Percentiles rank a stretch among this genome's conserved stretches.
These are phyloP conservation scores for Plicaturopsis crispa DNA, from an alignment of 768 basidiomycete species.

Conservation along the genomic window DNA sequence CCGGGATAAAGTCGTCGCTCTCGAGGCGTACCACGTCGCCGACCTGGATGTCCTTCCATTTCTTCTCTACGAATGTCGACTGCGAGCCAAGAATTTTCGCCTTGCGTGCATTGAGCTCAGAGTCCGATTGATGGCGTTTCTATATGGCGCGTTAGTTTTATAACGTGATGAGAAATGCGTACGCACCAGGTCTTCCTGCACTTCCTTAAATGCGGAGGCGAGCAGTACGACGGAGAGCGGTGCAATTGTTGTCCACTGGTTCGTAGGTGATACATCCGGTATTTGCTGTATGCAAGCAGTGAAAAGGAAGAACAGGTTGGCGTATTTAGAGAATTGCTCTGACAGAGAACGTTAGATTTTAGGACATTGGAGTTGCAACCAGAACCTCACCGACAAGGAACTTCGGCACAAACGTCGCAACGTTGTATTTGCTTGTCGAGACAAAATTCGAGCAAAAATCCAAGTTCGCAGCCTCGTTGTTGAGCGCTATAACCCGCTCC, in stretches of 20 bases:
- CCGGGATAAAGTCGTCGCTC: conserved; percentile 91
- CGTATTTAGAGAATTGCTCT: conserved; percentile 99
- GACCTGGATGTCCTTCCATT: conserved; percentile 86
- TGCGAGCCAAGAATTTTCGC: conserved; percentile 67
- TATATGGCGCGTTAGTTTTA: conserved; percentile 20
- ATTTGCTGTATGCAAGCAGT: conserved; percentile 97
- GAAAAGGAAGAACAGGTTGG: conserved; percentile 97
- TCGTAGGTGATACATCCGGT: conserved; percentile 95
- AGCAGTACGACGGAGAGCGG: conserved; percentile 85
- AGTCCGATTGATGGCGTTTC: conserved; percentile 97
- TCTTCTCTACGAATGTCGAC: conserved; percentile 59
- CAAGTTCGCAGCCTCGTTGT: conserved; percentile 59
- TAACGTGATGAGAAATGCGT: not conserved
- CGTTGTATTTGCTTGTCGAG: conserved; percentile 92
- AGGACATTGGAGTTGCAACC: not conserved
- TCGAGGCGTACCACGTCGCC: conserved; percentile 92
- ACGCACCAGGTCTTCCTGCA: conserved; percentile 87
- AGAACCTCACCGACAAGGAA: conserved; percentile 74
- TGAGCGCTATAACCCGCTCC: conserved; percentile 78
- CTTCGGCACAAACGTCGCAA: conserved; percentile 82
- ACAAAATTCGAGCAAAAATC: conserved; percentile 79
- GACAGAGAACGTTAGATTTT: conserved; percentile 10
- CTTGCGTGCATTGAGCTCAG: conserved; percentile 79
- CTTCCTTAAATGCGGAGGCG: conserved; percentile 93
- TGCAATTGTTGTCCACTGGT: conserved; percentile 88